phyloP scores from a whole-genome alignment of 1,284 basidiomycete species.

The Pyrrhoderma lamaoense region DNA sequence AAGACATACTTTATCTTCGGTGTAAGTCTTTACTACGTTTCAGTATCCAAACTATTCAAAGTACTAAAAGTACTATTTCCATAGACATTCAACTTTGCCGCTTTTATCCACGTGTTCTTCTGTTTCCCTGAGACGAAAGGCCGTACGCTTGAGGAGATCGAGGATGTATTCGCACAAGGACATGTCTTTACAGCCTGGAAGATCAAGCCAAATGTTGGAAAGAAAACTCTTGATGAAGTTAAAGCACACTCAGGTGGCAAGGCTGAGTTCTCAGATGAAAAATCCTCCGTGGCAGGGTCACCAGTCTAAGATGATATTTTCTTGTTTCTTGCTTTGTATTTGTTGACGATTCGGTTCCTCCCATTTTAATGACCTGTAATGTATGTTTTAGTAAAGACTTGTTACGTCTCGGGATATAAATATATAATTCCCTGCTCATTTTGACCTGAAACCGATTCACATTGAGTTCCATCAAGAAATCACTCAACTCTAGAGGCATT shows the following conservation, averaged over 20 bases:
- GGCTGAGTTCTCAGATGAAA: conserved; percentile 12
- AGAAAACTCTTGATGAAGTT: conserved; percentile 49
- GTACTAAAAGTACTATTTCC: background rate
- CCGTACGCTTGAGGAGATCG: conserved; percentile 67
- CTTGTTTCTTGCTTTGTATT: background rate
- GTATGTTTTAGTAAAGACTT: too few relatives aligned
- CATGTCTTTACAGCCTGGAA: conserved; percentile 68
- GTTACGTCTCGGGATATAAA: too few relatives aligned
- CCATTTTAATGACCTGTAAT: too few relatives aligned
- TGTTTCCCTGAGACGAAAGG: conserved; percentile 72
- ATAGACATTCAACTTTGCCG: conserved; percentile 61
- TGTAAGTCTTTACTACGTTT: conserved; percentile 20
- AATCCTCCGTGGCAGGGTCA: conserved; percentile 10
- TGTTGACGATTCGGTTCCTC: too few relatives aligned
- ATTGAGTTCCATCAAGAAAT: too few relatives aligned
- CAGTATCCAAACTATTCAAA: background rate
- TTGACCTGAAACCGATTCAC: too few relatives aligned
- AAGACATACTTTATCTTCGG: conserved; percentile 65
- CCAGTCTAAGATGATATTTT: background rate
- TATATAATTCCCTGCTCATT: too few relatives aligned
- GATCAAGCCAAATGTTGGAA: conserved; percentile 53
- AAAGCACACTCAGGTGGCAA: conserved; percentile 1
- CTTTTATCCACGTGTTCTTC: conserved; percentile 62
- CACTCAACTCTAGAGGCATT: too few relatives aligned
- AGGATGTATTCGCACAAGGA: conserved; percentile 64